These are phyloP conservation scores for Salvia sclarea DNA, from an alignment of 305 asterid genomes.

Conservation along the genomic window DNA sequence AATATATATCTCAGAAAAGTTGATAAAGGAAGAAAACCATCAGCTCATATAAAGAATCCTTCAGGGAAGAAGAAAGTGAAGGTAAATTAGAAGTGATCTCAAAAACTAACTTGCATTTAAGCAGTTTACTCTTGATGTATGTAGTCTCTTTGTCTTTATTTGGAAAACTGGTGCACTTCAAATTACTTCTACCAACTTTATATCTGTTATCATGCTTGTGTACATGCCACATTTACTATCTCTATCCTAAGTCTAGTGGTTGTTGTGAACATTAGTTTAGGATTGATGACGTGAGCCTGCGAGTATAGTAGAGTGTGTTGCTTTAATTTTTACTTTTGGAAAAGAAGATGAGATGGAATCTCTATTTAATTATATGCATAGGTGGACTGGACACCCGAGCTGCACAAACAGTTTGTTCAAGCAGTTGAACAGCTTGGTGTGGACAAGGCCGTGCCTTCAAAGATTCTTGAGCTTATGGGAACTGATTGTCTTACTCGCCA, in stretches of 20 bases:
- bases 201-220: constrained; percentile 24
- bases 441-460: constrained; percentile 94
- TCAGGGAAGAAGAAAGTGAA: constrained; percentile 67
- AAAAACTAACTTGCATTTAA: constrained; percentile 3
- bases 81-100: constrained; percentile 37
- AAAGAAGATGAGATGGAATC: constrained; percentile 28
- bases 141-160: background rate
- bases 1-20: constrained; percentile 37
- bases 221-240: constrained; percentile 17
- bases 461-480: constrained; percentile 90
- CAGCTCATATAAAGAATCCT: constrained; percentile 42
- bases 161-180: background rate
- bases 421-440: constrained; percentile 94
- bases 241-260: constrained; percentile 4
- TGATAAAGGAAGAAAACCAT: constrained; percentile 55
- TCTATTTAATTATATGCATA: constrained; percentile 35
- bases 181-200: background rate
- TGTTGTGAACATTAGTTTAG: background rate
- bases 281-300: background rate
- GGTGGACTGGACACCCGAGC: constrained; percentile 98
- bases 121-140: constrained; percentile 21
- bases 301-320: background rate
- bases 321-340: constrained; percentile 22
- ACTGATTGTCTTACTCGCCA: constrained; percentile 90
- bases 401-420: constrained; percentile 80